Base-by-base conservation (phyloP, 2,329 filamentous ascomycete genomes). In the Colletotrichum sp. region DNA sequence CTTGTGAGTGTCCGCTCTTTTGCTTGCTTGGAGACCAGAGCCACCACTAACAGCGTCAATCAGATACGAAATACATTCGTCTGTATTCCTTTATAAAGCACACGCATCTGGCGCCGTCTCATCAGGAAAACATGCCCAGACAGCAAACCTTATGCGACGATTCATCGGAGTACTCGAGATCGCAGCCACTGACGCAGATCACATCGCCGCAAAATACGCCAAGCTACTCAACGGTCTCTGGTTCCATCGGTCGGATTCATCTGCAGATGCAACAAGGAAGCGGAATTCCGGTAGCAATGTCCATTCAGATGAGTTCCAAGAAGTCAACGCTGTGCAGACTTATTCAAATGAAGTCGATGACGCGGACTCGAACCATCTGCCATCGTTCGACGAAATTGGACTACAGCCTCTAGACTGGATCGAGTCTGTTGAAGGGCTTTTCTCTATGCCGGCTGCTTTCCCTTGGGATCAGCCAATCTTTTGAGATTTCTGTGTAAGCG, bases 31-130 rank as follows among this genome's bases (percentile, higher is more conserved):
- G 18, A 6, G 5, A n/a, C 5, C 10, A 16, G 6, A 10, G 18
- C 7, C 39, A 12, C 26, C 10, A 5, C 39, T 67, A 16, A 65
- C 26, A 34, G 7, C 49, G 6, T 52, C 26, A 26, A 15, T 15
- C 16, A 71, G 69, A 21, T 66, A 66, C 6, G 69, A 71, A 6
- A 93, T 93, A 21, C 93, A 93, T 80, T 90, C 90, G 1, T 91
- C 91, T 1, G 91, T 93, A 5, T 93, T 93, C 77, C 81, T 93
- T 10, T 93, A 92, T 83, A 93, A 93, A 44, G 69, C 69, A 16
- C 69, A 71, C 1, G 69, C 69, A 7, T 26, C 60, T 10, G 59
- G 69, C 9, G 60, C 69, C 3, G 57, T 71, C 3, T 71, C 69
- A 21, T 71, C 60, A 1, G 60, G 21, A 8, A 66, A 57, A 65